Conservation (phyloP, 208 protist genomes). For the Acanthamoeba divionensis region DNA sequence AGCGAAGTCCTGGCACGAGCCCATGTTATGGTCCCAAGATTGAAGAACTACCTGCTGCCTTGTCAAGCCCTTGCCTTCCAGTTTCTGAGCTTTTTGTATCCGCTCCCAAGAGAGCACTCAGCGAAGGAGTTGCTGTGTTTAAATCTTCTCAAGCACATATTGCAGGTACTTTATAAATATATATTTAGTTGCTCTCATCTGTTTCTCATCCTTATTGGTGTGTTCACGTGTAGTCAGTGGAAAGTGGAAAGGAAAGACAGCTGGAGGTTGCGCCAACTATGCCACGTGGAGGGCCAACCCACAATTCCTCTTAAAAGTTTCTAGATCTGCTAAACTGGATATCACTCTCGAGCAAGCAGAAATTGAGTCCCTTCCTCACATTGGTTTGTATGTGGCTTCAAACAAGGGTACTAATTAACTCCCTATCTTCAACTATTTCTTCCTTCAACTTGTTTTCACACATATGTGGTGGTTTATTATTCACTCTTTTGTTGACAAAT, state of each 20-base stretch:
- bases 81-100: background rate
- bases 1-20: background rate
- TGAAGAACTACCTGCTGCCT: background rate
- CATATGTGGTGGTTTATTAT: background rate
- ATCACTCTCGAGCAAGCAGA: background rate
- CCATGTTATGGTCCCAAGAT: background rate
- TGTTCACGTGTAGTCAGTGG: background rate
- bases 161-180: background rate
- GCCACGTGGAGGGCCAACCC: slow-evolving; percentile 26
- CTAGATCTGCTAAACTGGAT: background rate
- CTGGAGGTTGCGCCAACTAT: slow-evolving; percentile 43
- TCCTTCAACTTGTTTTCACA: background rate
- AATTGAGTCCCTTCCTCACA: background rate
- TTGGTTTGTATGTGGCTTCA: background rate
- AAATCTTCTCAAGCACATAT: background rate
- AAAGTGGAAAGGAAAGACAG: background rate
- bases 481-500: background rate
- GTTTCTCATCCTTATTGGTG: background rate
- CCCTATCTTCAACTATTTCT: background rate
- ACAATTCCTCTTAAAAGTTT: background rate
- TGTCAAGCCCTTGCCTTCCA: background rate
- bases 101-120: background rate
- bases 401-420: background rate
- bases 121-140: background rate
- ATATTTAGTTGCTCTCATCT: background rate